A percentile compares a stretch with the other conserved stretches of the same genome.
Evolutionary conservation across 805 yeast species (phyloP).

Genomic region (Torulaspora maleeae): DNA sequence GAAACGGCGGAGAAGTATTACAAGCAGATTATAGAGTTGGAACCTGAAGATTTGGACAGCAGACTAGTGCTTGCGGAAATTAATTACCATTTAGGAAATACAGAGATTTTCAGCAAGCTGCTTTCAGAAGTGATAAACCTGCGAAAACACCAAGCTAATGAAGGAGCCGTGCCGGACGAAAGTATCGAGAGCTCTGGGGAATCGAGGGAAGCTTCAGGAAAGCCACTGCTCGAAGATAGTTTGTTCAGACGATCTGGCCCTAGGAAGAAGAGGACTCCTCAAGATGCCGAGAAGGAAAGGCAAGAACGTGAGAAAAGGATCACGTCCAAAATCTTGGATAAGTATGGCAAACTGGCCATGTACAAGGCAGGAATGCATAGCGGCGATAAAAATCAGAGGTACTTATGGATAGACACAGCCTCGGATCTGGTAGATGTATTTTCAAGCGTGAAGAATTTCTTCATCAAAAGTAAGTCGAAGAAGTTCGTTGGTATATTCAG

Average conservation of each 20-base stretch:
- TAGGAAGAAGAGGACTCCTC: constrained; percentile 31
- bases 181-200: constrained; percentile 12
- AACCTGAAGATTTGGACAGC: constrained; percentile 64
- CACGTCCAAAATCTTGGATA: constrained; percentile 51
- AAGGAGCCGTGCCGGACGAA: constrained; percentile 11
- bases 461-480: constrained; percentile 68
- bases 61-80: constrained; percentile 80
- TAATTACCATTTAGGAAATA: constrained; percentile 59
- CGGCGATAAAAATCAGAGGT: constrained; percentile 57
- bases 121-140: constrained; percentile 51
- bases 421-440: constrained; percentile 80
- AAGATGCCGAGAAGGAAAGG: constrained; percentile 43
- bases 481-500: constrained; percentile 63
- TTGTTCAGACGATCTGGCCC: constrained; percentile 27
- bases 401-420: constrained; percentile 80
- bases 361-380: constrained; percentile 45
- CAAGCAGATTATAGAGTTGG: constrained; percentile 47
- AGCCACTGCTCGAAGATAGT: constrained; percentile 33
- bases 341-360: constrained; percentile 50
- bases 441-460: constrained; percentile 69
- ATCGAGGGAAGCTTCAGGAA: constrained; percentile 19
- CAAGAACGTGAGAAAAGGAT: constrained; percentile 54
- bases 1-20: constrained; percentile 59
- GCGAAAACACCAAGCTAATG: constrained; percentile 32
- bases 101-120: constrained; percentile 50